Percentiles rank a stretch among this genome's conserved stretches.
These are phyloP conservation scores for Periconia sp. DNA, from an alignment of 2,329 filamentous ascomycete genomes.

Conservation along the genomic window DNA sequence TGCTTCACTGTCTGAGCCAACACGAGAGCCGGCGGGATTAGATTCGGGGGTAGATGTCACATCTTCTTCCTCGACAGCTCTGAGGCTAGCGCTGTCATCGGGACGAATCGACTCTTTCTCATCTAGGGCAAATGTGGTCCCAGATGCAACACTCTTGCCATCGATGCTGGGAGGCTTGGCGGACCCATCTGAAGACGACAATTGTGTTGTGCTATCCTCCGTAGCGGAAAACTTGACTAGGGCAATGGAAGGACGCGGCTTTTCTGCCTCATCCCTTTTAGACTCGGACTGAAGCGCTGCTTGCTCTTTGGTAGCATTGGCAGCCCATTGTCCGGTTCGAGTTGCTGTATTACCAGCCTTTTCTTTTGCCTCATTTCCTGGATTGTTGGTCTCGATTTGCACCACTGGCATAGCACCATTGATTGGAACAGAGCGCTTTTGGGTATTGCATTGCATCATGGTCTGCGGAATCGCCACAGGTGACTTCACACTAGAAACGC, in stretches of 20 bases:
- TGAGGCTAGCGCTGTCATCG: conserved; percentile 93
- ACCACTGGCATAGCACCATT: conserved; percentile 20
- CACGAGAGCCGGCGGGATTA: conserved; percentile 72
- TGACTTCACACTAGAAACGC: conserved; percentile 23
- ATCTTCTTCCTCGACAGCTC: conserved; percentile 89
- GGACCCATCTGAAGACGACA: conserved; percentile 59
- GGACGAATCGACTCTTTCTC: conserved; percentile 94
- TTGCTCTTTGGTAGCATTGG: conserved; percentile 21
- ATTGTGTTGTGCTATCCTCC: conserved; percentile 50
- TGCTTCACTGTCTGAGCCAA: conserved; percentile 75
- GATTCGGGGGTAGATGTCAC: conserved; percentile 76
- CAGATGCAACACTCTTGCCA: conserved; percentile 91
- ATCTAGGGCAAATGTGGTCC: conserved; percentile 92
- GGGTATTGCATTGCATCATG: conserved; percentile 21
- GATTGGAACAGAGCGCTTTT: conserved; percentile 19
- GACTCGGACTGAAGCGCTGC: conserved; percentile 49
- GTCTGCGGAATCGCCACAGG: conserved; percentile 27
- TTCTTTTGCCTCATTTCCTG: conserved; percentile 16
- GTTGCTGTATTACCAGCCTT: conserved; percentile 24
- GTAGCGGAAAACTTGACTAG: conserved; percentile 35
- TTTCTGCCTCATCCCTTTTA: conserved; percentile 30
- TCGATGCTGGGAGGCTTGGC: conserved; percentile 89
- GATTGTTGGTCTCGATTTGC: conserved; percentile 14
- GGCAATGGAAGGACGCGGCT: conserved; percentile 27
- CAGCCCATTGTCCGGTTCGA: conserved; percentile 25